phyloP scores from a whole-genome alignment of 75 land plant species.

The Pseudotsuga menziesii region DNA sequence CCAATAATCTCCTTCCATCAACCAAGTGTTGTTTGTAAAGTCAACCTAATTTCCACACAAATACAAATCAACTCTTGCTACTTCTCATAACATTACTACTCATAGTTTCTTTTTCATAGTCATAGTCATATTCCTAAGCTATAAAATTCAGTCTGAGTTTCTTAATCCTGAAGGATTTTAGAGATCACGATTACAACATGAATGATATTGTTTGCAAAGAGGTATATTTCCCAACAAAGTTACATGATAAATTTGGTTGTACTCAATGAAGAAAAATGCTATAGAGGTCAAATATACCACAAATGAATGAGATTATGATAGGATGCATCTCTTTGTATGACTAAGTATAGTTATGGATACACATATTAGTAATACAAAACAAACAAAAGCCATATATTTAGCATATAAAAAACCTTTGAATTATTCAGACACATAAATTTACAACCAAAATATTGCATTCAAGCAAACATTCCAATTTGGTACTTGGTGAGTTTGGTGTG shows the following conservation, averaged over 20 bases:
- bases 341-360: not conserved
- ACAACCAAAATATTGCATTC: not conserved
- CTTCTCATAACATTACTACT: too few species aligned
- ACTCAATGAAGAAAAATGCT: not conserved
- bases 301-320: not conserved
- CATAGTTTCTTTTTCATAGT: too few species aligned
- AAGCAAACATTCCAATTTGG: not conserved
- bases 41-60: too few species aligned
- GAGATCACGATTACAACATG: not conserved
- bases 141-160: too few species aligned
- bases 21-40: too few species aligned
- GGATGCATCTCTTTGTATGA: not conserved
- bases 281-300: not conserved
- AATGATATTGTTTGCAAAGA: not conserved
- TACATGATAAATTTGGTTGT: not conserved
- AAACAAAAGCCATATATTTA: not conserved
- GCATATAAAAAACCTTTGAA: not conserved
- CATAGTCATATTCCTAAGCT: too few species aligned
- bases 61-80: too few species aligned
- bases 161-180: not conserved
- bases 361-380: not conserved
- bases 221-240: too few species aligned
- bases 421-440: not conserved
- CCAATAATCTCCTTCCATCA: too few species aligned
- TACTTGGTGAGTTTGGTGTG: not conserved